phyloP scores from a whole-genome alignment of 2,329 filamentous ascomycete genomes.

The Fusarium mangiferae region DNA sequence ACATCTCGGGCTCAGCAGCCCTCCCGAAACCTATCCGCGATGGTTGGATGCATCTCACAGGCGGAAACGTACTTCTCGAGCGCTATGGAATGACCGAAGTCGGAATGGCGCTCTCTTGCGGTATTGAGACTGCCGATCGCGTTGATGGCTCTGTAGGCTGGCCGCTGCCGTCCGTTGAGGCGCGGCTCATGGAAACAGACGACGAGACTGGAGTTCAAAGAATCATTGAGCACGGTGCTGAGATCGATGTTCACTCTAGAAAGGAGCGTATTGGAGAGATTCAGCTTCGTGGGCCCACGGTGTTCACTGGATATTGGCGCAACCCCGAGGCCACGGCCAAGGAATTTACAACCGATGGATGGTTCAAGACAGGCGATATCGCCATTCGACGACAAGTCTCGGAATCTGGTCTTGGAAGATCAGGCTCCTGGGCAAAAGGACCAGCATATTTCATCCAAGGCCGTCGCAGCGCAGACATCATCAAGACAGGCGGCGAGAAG shows the following conservation, averaged over 20 bases:
- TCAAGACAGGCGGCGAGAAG: constrained; percentile 96
- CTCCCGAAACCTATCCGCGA: constrained; percentile 88
- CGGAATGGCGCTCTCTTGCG: constrained; percentile 97
- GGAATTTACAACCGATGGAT: constrained; percentile 2
- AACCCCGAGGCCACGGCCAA: constrained; percentile 7
- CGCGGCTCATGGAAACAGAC: constrained; percentile 76
- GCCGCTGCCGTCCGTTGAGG: constrained; percentile 89
- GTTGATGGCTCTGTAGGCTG: constrained; percentile 94
- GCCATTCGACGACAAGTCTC: constrained; percentile 48
- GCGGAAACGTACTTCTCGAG: constrained; percentile 89
- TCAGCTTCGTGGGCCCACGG: constrained; percentile 48
- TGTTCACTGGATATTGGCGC: constrained; percentile 6
- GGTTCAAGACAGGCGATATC: constrained; percentile 19
- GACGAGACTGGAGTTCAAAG: constrained; percentile 70
- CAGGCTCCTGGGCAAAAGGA: constrained; percentile 66
- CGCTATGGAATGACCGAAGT: constrained; percentile 99
- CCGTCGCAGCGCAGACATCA: constrained; percentile 89
- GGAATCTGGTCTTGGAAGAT: constrained; percentile 56
- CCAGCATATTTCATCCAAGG: constrained; percentile 91
- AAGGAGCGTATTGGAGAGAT: constrained; percentile 87
- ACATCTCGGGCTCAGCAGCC: constrained; percentile 94
- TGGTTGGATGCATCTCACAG: constrained; percentile 81
- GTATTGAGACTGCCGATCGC: constrained; percentile 78
- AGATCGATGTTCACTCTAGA: constrained; percentile 58
- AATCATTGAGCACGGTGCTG: constrained; percentile 72